These are phyloP conservation scores for Lepiota venenata DNA, from an alignment of 768 basidiomycete genomes.

Conservation along the genomic window DNA sequence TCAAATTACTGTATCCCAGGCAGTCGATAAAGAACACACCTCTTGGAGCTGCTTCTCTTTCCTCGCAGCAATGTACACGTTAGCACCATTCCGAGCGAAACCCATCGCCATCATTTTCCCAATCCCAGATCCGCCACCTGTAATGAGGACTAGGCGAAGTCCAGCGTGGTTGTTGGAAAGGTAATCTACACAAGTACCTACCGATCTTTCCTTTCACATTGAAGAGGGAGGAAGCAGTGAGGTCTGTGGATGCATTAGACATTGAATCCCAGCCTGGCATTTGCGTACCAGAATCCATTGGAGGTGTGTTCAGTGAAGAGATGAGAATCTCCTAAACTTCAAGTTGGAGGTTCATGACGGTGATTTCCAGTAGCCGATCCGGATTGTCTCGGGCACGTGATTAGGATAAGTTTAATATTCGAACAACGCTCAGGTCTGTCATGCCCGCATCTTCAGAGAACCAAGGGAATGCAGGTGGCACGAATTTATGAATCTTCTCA, in stretches of 20 bases:
- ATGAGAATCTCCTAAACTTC: too few species aligned
- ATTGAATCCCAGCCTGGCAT: not conserved
- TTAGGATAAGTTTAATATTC: too few species aligned
- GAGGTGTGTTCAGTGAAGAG: not conserved
- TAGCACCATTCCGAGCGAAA: conserved; percentile 82
- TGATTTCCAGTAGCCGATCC: too few species aligned
- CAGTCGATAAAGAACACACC: conserved; percentile 33
- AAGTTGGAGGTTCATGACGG: too few species aligned
- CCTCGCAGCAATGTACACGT: conserved; percentile 86
- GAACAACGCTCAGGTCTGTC: too few species aligned
- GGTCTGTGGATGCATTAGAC: conserved; percentile 6
- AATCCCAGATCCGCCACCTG: conserved; percentile 81
- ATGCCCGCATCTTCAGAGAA: too few species aligned
- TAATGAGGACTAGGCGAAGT: conserved; percentile 60
- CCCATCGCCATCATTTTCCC: conserved; percentile 83
- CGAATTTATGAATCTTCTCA: not conserved
- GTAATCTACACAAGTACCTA: not conserved
- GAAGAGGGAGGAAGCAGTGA: conserved; percentile 14
- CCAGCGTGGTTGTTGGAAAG: not conserved
- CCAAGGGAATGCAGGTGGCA: too few species aligned
- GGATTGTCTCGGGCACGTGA: too few species aligned
- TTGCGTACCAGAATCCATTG: conserved; percentile 4
- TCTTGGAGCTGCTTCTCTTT: conserved; percentile 78
- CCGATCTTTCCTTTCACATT: conserved; percentile 16
- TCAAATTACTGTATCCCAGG: not conserved